phyloP scores from a whole-genome alignment of 495 filamentous ascomycete genomes.

The Tirmania nivea region DNA sequence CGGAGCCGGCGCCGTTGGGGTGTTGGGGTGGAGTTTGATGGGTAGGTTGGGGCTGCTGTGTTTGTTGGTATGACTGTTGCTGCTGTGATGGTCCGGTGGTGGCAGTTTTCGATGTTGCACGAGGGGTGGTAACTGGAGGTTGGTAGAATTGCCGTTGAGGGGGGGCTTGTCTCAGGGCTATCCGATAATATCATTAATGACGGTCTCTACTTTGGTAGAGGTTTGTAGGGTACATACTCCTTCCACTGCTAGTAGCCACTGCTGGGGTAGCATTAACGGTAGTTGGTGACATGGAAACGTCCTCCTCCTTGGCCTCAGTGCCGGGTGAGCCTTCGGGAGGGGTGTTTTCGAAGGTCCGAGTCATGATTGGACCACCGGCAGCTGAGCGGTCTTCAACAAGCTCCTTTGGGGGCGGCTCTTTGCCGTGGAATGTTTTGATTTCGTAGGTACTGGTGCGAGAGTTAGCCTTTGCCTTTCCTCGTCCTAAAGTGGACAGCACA shows the following conservation, averaged over 20 bases:
- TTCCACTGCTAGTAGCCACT: background rate
- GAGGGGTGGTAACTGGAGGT: conserved; percentile 16
- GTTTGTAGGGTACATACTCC: background rate
- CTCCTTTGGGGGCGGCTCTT: conserved; percentile 59
- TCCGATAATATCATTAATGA: conserved; percentile 1
- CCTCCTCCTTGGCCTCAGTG: conserved; percentile 11
- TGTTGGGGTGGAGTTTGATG: conserved; percentile 2
- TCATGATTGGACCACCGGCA: conserved; percentile 52
- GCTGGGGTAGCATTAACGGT: background rate
- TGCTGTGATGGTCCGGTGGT: conserved; percentile 8
- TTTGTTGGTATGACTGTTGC: background rate
- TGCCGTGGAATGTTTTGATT: conserved; percentile 44
- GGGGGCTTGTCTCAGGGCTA: conserved; percentile 56
- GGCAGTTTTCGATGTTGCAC: background rate
- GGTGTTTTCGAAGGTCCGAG: conserved; percentile 53
- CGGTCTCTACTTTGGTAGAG: conserved; percentile 34
- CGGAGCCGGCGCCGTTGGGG: conserved; percentile 2
- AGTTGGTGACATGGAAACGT: conserved; percentile 27
- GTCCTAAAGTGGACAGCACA: conserved; percentile 1
- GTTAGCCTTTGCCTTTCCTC: background rate
- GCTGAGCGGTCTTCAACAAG: conserved; percentile 57
- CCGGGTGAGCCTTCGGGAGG: conserved; percentile 22
- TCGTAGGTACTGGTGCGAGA: conserved; percentile 43
- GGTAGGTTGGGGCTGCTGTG: conserved; percentile 6
- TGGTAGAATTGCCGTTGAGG: conserved; percentile 64